Conservation (phyloP, 1,139 yeast species). For the Suhomyces maxii region DNA sequence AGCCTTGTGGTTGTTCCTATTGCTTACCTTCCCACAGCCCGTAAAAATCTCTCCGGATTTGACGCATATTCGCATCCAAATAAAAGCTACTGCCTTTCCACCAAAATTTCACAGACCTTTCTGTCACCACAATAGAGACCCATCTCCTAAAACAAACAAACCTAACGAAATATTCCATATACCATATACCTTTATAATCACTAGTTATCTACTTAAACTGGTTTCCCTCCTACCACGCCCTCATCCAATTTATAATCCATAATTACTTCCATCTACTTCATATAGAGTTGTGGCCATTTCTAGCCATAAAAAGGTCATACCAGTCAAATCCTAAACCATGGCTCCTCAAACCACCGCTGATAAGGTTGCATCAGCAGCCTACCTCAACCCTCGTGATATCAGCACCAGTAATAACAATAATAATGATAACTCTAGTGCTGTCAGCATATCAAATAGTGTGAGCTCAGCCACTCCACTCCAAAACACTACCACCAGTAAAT, state of each 20-base stretch:
- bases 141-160: too few relatives aligned
- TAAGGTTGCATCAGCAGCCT: conserved; percentile 8
- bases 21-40: background rate
- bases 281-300: too few relatives aligned
- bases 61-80: background rate
- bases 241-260: background rate
- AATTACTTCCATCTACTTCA: too few relatives aligned
- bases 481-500: conserved; percentile 3
- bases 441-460: conserved; percentile 9
- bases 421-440: conserved; percentile 3
- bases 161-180: too few relatives aligned
- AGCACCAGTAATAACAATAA: background rate
- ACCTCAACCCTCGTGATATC: conserved; percentile 2
- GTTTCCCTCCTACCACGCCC: too few relatives aligned
- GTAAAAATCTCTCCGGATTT: background rate
- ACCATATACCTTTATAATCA: too few relatives aligned
- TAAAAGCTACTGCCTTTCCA: background rate
- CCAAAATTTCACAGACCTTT: background rate
- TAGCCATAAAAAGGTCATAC: too few relatives aligned
- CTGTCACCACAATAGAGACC: too few relatives aligned
- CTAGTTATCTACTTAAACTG: too few relatives aligned
- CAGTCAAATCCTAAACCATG: conserved; percentile 1
- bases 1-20: background rate
- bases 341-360: conserved; percentile 12
- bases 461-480: conserved; percentile 17